Base-by-base conservation (phyloP, 2,329 filamentous ascomycete species). In the Beauveria scarabaeidicola region DNA sequence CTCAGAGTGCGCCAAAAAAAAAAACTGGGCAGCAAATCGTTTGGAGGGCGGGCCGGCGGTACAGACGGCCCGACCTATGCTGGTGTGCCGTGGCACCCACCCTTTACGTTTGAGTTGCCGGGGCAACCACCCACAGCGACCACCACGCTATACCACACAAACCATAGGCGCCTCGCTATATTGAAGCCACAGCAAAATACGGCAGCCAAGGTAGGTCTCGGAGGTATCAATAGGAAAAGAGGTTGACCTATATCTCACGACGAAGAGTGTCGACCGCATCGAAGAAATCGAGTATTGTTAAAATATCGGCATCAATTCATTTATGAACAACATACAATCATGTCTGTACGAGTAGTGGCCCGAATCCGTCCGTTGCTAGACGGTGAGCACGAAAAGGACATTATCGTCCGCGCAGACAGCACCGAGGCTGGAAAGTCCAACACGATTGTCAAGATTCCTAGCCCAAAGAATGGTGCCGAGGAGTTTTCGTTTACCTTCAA, bases 401-500 rank as follows among this genome's bases (percentile, higher is more conserved):
- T 90, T 62, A 96, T 97, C 66, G 87, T 97, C 65, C 79, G 77
- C 52, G 82, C 85, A 9, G 86, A 86, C 52, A 83, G 81, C 63
- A 81, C 79, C 60, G 82, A 86, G 55, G 76, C 82, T 51, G 82
- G 81, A 65, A 81, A 80, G 64, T 80, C 85, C 21, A 84, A 82
- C 63, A 86, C 81, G 27, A 76, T 95, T 32, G 85, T 97, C 69
- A 88, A 89, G 72, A 95, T 97, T 68, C 93, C 93, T 3, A 97
- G 91, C 70, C 92, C 93, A 0, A 96, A 94, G 77, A 97, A 97
- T 69, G 89, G 90, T 64, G 79, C 82, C 23, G 93, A 97, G 74
- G 89, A 92, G 69, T 97, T 92, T 74, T 91, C 89, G 58, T 99
- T 97, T 72, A 85, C 92, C 56, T 97, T 97, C 80, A 95, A 94